Base-by-base conservation (phyloP, 306 rosid genomes). In the Trifolium fragiferum region DNA sequence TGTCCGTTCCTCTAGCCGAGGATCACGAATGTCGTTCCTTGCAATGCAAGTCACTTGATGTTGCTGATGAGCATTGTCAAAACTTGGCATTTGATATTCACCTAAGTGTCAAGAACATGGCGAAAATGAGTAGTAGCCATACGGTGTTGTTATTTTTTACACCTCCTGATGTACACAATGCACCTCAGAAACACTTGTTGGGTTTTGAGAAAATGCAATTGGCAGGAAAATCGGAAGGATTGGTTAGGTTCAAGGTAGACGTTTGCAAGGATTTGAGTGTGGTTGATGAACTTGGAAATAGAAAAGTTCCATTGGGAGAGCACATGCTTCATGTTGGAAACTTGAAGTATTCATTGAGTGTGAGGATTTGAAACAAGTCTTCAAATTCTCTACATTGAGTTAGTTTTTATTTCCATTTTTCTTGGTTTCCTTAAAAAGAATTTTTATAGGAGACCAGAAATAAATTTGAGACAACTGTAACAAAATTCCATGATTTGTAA, bases 251-350 rank as follows among this genome's bases (percentile, higher is more conserved):
- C 73, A 85, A 80, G 58, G 90, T 95, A 13, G 89, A 86, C 83
- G 92, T 95, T 58, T 95, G 99, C 77, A 90, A 92, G 78, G 97
- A 95, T 81, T 81, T 95, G 84, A 90, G 92, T 54, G 85, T 92
- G 41, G 92, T 88, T 53, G 99, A 95, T 84, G 99, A 95, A 80
- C 47, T 66, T 66, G 99, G 99, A 74, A 86, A 76, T 41, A 72
- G 89, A 65, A 95, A 87, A 78, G 87, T 95, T 74, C 92, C 92
- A 4, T 74, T 92, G 76, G 99, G 99, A 61, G 72, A 76, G 1
- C 97, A 95, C 75, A 43, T 84, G 78, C 89, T 95, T 75, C 98
- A 92, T 80, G 93, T 92, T 33, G 99, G 98, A 79, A 81, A 79
- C 79, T 74, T 90, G 93, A 95, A 86, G 86, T 85, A 87, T 66